Evolutionary conservation across 208 protist species (phyloP).

Genomic region (Crithidia expoeki): DNA sequence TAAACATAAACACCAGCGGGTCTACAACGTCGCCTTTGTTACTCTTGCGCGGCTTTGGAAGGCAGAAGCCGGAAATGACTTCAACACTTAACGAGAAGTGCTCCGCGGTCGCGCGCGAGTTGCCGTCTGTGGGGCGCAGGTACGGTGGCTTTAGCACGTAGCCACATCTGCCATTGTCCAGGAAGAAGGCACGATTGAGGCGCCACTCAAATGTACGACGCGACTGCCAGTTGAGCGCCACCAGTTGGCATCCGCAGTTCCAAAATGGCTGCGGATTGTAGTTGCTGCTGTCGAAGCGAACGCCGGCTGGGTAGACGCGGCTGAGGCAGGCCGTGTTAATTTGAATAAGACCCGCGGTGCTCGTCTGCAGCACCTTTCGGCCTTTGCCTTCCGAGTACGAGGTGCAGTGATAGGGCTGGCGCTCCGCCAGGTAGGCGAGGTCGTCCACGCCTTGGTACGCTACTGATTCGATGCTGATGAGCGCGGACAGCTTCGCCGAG

Average conservation of each 20-base stretch:
- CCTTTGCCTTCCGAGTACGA: conserved; percentile 68
- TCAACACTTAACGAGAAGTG: conserved; percentile 50
- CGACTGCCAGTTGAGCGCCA: conserved; percentile 94
- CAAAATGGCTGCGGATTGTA: conserved; percentile 88
- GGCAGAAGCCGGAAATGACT: conserved; percentile 74
- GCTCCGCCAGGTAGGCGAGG: conserved; percentile 52
- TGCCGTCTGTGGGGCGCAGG: conserved; percentile 38
- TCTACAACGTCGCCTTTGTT: conserved; percentile 60
- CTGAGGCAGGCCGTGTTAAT: conserved; percentile 80
- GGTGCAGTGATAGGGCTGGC: conserved; percentile 67
- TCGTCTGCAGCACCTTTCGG: conserved; percentile 48
- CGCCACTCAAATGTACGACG: conserved; percentile 55
- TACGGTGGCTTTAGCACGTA: conserved; percentile 94
- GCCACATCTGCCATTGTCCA: conserved; percentile 91
- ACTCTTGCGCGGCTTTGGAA: conserved; percentile 56
- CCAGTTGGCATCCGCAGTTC: conserved; percentile 86
- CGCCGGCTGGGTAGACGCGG: conserved; percentile 93
- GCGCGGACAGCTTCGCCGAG: conserved; percentile 45
- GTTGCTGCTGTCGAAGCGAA: conserved; percentile 92
- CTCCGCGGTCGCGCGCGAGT: conserved; percentile 2
- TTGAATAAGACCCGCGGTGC: conserved; percentile 27
- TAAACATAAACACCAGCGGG: conserved; percentile 54
- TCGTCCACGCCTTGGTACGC: conserved; percentile 65
- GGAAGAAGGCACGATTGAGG: conserved; percentile 91
- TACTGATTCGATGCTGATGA: conserved; percentile 68